phyloP scores from a whole-genome alignment of 2,329 filamentous ascomycete genomes.

The Paecilomyces variotii region DNA sequence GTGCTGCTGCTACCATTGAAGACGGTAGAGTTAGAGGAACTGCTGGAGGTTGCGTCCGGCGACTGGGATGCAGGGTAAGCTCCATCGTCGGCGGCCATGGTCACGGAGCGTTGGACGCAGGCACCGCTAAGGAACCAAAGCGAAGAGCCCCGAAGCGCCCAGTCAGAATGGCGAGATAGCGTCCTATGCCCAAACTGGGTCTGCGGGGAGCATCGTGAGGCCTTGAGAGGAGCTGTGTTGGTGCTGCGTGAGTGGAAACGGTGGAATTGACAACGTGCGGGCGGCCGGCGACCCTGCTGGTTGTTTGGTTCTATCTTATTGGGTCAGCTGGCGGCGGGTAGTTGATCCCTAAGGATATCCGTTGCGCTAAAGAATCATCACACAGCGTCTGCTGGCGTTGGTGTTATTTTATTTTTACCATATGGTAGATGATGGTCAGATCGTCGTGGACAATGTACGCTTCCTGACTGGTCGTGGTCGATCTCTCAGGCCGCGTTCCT shows the following conservation, averaged over 20 bases:
- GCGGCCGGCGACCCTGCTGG: not conserved
- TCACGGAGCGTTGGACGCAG: not conserved
- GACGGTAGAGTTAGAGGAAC: not conserved
- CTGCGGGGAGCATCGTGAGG: not conserved
- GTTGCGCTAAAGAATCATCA: not conserved
- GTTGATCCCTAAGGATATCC: not conserved
- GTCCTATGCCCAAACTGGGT: not conserved
- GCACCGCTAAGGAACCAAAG: not conserved
- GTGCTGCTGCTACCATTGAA: not conserved
- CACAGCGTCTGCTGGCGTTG: too few species aligned
- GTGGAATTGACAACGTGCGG: not conserved
- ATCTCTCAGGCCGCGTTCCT: not conserved
- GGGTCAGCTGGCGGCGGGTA: slow-evolving; percentile 9
- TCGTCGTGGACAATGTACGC: not conserved
- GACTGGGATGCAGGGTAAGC: not conserved
- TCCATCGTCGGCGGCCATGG: not conserved
- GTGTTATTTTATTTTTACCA: too few species aligned
- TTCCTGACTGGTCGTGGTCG: not conserved
- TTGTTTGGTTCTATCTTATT: not conserved
- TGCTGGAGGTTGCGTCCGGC: not conserved
- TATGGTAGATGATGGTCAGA: not conserved
- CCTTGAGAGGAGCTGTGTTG: not conserved
- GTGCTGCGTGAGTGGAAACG: not conserved
- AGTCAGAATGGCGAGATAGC: not conserved
- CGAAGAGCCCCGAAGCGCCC: not conserved